Base-by-base conservation (phyloP, 2,329 filamentous ascomycete species). In the Colletotrichum musae region DNA sequence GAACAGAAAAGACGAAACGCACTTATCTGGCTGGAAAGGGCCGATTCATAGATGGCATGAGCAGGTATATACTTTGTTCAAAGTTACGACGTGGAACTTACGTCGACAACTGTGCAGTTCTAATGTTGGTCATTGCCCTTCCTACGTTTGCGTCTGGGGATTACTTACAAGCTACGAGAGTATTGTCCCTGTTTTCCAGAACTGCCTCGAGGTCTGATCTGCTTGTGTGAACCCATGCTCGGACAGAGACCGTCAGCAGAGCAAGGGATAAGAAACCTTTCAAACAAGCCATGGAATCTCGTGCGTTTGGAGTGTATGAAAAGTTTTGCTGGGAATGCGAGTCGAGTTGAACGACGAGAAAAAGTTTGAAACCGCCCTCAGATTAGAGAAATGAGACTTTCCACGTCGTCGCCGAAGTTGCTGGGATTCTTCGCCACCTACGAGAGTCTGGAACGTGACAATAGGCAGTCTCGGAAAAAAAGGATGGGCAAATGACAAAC, bases 131-230 rank as follows among this genome's bases (percentile, higher is more conserved):
- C n/a, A 15, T 2, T 6, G 16, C 4, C 10, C 5, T 10, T 10
- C 10, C 1, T 21, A 10, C 5, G 18, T 21, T 5, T 5, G 32
- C 5, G 7, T 2, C 6, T n/a, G 7, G 4, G 4, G 18, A 16
- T 5, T 9, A 75, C 79, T 74, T 72, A 80, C 79, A 81, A 15
- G 79, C 79, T 41, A 79, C 73, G 2, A 81, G 69, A 0, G 74
- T 75, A 32, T 73, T 63, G 1, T 76, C 74, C 13, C 71, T 72
- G 6, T 60, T 58, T 21, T 50, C 41, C 4, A 76, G 48, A 21
- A 50, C 58, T 39, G 67, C 18, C 12, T 63, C 57, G n/a, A 70
- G 47, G 24, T 71, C 57, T 12, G 53, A 28, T 6, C 13, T 59
- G 26, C 52, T 50, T 28, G 58, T 58, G 47, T 70, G 66, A 6